Conservation (phyloP, 2,329 filamentous ascomycete species). For the Monilinia fructicola region DNA sequence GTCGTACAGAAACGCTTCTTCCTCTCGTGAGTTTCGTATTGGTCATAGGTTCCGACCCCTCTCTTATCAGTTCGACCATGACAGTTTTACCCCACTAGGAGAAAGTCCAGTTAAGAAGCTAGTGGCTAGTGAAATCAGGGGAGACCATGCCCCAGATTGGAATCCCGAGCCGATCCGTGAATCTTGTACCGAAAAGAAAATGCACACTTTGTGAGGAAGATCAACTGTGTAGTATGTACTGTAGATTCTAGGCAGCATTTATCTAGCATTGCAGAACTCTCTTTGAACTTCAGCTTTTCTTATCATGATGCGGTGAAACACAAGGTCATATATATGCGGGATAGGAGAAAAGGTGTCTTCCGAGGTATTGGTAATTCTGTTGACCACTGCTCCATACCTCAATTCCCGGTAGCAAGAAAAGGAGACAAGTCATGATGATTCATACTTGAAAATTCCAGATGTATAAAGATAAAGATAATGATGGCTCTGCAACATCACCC, state of each 20-base stretch:
- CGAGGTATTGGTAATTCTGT: not conserved
- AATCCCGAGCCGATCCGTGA: conserved; percentile 14
- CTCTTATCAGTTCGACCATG: conserved; percentile 18
- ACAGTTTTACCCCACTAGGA: conserved; percentile 6
- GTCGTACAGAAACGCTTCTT: conserved; percentile 21
- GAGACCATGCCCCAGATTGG: conserved; percentile 6
- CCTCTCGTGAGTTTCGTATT: conserved; percentile 1
- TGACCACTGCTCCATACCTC: not conserved
- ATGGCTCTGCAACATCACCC: not conserved
- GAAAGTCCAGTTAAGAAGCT: not conserved
- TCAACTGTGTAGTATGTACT: not conserved
- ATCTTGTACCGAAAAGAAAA: not conserved
- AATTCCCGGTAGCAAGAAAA: not conserved
- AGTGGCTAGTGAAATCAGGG: conserved; percentile 2
- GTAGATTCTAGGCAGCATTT: too few relatives aligned
- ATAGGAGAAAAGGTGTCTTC: not conserved
- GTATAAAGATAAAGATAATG: not conserved
- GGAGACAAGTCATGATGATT: not conserved
- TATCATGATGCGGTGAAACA: not conserved
- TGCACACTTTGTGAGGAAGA: not conserved
- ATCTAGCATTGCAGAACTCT: not conserved
- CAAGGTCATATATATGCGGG: not conserved
- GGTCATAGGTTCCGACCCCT: conserved; percentile 14
- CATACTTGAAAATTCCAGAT: not conserved
- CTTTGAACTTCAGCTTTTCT: not conserved